Conservation (phyloP, 345 rosid genomes). For the Dimocarpus longan region DNA sequence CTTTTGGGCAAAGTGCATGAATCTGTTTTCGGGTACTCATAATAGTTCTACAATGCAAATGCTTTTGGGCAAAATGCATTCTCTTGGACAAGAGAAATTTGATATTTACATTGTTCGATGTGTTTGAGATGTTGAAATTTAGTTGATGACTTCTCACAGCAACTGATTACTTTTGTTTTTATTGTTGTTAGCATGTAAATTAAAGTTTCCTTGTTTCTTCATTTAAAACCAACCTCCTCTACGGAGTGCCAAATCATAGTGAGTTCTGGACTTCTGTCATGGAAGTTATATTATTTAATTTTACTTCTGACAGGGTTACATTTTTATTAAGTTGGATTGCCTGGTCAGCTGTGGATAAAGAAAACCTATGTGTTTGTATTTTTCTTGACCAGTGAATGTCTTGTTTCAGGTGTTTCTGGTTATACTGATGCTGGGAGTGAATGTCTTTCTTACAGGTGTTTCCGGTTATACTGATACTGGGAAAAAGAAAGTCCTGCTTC, state of each 20-base stretch:
- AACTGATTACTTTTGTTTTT: neutral
- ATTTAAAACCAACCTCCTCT: too few species aligned
- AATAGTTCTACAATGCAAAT: neutral
- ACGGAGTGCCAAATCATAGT: too few species aligned
- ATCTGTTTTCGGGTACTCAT: neutral
- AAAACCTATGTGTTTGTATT: too few species aligned
- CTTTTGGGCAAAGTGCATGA: too few species aligned
- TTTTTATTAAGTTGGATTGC: too few species aligned
- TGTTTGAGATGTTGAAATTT: neutral
- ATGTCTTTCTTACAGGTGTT: constrained; percentile 42
- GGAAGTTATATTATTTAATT: too few species aligned
- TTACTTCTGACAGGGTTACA: too few species aligned
- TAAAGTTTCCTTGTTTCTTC: neutral
- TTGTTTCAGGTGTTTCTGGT: constrained; percentile 47
- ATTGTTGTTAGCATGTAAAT: neutral
- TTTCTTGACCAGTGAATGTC: neutral
- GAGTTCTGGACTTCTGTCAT: too few species aligned
- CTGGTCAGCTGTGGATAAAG: too few species aligned
- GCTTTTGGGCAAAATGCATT: neutral
- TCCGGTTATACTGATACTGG: constrained; percentile 39
- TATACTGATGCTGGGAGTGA: constrained; percentile 36
- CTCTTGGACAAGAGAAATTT: neutral
- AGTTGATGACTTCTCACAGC: neutral
- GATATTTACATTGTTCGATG: neutral
- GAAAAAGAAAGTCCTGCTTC: constrained; percentile 58